Evolutionary conservation across 345 rosid species (phyloP), one percentile per base, ranked within the genome.

Genomic region (Jatropha curcas): DNA sequence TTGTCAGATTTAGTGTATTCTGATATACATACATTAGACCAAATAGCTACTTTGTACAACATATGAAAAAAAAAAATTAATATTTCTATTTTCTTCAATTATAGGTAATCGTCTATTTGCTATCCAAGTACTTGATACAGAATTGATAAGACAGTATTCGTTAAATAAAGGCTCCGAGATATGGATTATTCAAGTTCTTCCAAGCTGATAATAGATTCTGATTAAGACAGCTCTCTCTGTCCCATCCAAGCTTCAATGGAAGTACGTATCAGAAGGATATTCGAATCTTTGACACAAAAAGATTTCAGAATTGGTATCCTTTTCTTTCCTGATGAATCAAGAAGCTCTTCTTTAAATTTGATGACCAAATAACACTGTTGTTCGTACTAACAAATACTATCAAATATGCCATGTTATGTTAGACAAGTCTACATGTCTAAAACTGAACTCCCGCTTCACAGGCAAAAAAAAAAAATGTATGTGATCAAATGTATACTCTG

Each of bases 161-260:
- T 50, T 31, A 35, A 10, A n/a, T n/a, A 19, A 60, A 72, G 50
- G 33, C 68, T 48, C 68, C 75, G 22, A 50, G 67, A 10, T 68
- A 4, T 11, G 71, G 77, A 66, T 74, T 59, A 33, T 74, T 35
- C 4, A 3, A 16, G 22, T 12, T 65, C 34, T n/a, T 74, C 77
- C 77, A 74, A 0, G 71, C 28, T 22, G 71, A 37, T n/a, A n/a
- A n/a, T 1, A 74, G 28, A 22, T 7, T 11, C 60, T 66, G 5
- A 9, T 74, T 22, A 4, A 65, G 1, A 3, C 72, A 51, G 0
- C 37, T 2, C n/a, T 31, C 34, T 6, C 45, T 5, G 34, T 74
- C 61, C 61, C 62, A 37, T 25, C 77, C 77, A n/a, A 74, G 1
- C 46, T 66, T 74, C 77, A 74, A 71, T 20, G 67, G 71, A 13